These are phyloP conservation scores for Leersia perrieri DNA, from an alignment of 176 grass and related monocot genomes.

Conservation along the genomic window DNA sequence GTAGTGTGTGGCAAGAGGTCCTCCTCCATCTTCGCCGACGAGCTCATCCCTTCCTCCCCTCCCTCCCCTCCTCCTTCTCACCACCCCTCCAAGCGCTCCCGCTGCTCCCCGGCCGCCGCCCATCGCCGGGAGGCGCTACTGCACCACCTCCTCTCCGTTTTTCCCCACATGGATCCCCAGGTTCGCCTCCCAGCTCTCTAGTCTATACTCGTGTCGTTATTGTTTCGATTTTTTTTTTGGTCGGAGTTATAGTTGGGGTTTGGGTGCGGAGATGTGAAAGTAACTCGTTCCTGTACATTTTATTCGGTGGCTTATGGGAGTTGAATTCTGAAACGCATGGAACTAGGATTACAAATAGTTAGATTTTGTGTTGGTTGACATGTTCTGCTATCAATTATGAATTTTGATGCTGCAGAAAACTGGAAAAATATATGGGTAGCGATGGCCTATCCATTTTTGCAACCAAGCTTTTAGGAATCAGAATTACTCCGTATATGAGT, in stretches of 20 bases:
- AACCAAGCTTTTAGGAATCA: background rate
- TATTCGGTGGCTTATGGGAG: background rate
- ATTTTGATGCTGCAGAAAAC: background rate
- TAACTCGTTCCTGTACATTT: background rate
- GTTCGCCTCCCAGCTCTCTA: slow-evolving; percentile 10
- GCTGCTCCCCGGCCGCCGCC: slow-evolving; percentile 48
- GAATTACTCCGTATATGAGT: too few species aligned
- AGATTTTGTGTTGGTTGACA: background rate
- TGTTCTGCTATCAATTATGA: background rate
- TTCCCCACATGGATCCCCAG: slow-evolving; percentile 84
- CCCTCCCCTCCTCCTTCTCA: slow-evolving; percentile 41
- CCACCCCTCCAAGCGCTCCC: slow-evolving; percentile 63
- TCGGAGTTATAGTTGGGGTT: background rate
- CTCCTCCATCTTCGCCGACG: slow-evolving; percentile 82
- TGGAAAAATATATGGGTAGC: background rate
- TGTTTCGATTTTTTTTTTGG: background rate
- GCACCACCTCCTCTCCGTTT: slow-evolving; percentile 51
- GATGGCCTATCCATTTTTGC: background rate
- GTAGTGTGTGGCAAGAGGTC: slow-evolving; percentile 98
- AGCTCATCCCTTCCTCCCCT: slow-evolving; percentile 59
- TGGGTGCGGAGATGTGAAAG: background rate
- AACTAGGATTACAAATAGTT: background rate
- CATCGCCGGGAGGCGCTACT: slow-evolving; percentile 44
- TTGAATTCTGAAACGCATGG: background rate
- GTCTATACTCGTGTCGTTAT: background rate